These are phyloP conservation scores for Leccinum barrowsii DNA, from an alignment of 768 basidiomycete genomes.

Conservation along the genomic window DNA sequence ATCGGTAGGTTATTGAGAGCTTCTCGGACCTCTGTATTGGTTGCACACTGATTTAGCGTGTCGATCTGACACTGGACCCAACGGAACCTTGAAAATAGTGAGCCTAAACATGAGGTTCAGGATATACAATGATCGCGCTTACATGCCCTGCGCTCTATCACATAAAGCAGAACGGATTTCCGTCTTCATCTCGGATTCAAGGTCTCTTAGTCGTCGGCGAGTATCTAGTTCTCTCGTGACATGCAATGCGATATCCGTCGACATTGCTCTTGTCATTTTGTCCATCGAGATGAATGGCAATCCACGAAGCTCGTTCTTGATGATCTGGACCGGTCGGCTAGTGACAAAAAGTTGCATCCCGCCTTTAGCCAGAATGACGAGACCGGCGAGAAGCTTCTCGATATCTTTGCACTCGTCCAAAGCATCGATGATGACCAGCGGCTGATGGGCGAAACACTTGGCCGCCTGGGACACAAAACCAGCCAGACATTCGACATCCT, in stretches of 20 bases:
- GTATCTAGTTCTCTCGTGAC: conserved; percentile 12
- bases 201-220: conserved; percentile 4
- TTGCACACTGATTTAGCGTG: conserved; percentile 8
- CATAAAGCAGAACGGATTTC: conserved; percentile 8
- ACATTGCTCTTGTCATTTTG: not conserved
- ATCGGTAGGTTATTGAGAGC: conserved; percentile 14
- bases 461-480: not conserved
- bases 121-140: not conserved
- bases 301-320: conserved; percentile 2
- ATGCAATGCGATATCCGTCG: conserved; percentile 13
- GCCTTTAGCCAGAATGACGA: not conserved
- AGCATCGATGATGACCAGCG: conserved; percentile 17
- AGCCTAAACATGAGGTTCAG: not conserved
- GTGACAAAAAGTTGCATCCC: conserved; percentile 14
- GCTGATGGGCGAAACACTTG: not conserved
- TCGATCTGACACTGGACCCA: conserved; percentile 25
- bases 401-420: conserved; percentile 18
- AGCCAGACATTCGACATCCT: conserved; percentile 1
- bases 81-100: conserved; percentile 14
- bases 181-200: conserved; percentile 5
- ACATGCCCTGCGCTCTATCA: conserved; percentile 20
- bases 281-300: conserved; percentile 12
- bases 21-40: conserved; percentile 5
- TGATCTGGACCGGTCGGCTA: conserved; percentile 13
- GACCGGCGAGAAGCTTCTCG: conserved; percentile 7